Evolutionary conservation across 176 grass and related monocot species (phyloP).

Genomic region (Phragmites australis): DNA sequence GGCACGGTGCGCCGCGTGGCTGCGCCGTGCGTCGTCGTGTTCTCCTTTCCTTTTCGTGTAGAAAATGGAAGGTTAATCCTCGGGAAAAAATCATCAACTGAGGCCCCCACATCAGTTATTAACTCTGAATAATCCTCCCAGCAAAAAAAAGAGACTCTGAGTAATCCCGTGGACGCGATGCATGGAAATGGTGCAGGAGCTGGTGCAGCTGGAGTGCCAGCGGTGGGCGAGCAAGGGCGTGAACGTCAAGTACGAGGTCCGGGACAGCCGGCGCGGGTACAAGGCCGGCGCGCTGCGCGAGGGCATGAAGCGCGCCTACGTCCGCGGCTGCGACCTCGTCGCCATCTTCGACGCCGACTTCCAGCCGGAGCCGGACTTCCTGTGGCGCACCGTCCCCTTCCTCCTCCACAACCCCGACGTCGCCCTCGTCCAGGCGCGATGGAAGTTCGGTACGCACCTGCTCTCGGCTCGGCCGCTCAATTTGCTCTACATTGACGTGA

Average conservation of each 20-base stretch:
- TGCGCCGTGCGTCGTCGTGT: too few species aligned
- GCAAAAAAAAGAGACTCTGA: too few species aligned
- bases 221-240: slow-evolving; percentile 84
- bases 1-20: too few species aligned
- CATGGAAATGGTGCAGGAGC: slow-evolving; percentile 68
- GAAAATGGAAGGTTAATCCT: too few species aligned
- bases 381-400: slow-evolving; percentile 72
- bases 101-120: too few species aligned
- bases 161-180: too few species aligned
- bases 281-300: slow-evolving; percentile 91
- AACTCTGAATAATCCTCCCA: too few species aligned
- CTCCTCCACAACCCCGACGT: slow-evolving; percentile 74
- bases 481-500: too few species aligned
- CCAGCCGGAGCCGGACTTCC: slow-evolving; percentile 80
- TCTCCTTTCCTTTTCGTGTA: too few species aligned
- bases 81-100: too few species aligned
- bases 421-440: slow-evolving; percentile 82
- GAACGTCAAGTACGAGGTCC: slow-evolving; percentile 78
- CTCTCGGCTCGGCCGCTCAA: too few species aligned
- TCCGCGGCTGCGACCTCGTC: slow-evolving; percentile 62
- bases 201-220: slow-evolving; percentile 61
- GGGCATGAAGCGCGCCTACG: slow-evolving; percentile 86
- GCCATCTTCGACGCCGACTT: slow-evolving; percentile 97
- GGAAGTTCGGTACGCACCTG: slow-evolving; percentile 81
- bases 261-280: slow-evolving; percentile 76